Evolutionary conservation across 148 eudicot species (phyloP), one percentile per base, ranked within the genome.

Genomic region (Rhododendron kiyosumense): DNA sequence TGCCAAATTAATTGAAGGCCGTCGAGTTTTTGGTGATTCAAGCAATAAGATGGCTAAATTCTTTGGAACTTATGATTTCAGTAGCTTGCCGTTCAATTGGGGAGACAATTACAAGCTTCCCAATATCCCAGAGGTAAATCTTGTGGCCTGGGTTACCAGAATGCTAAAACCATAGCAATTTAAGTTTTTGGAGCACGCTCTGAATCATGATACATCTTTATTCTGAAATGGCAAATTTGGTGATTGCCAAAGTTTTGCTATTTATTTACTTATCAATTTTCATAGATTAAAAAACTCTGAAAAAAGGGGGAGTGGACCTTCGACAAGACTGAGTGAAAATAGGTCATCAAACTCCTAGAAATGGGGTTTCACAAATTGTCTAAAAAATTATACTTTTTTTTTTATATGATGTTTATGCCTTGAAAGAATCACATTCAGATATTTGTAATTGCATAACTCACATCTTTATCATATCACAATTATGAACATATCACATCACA

Each of bases 1-100:
- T 83, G 98, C 98, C 34, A 97, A 93, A 90, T 86, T 94, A 74
- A 49, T 97, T 81, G 98, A 97, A 92, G 98, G 99, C 79, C 99
- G 98, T 75, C 91, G 97, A n/a, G 52, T 85, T 71, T 97, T 97
- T 89, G 98, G 94, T 85, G 98, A 97, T 91, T 84, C 88, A 83
- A 92, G 88, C 86, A 83, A 92, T 81, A 91, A 87, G 90, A 85
- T 89, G 82, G 93, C 94, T 61, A 89, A 92, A 36, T 93, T 93
- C 86, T 81, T 90, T 74, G 99, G 99, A 46, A 93, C 98, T 54
- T 97, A 93, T 88, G 94, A 97, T 90, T 94, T 97, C 87, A 93
- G 91, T 86, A 84, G 89, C 86, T 91, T 89, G 86, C 88, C 95
- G 63, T 97, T 97, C 85, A 93, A 95, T 78, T 97, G 99, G 99